phyloP scores from a whole-genome alignment of 768 basidiomycete genomes.

The Hysterangium stoloniferum region DNA sequence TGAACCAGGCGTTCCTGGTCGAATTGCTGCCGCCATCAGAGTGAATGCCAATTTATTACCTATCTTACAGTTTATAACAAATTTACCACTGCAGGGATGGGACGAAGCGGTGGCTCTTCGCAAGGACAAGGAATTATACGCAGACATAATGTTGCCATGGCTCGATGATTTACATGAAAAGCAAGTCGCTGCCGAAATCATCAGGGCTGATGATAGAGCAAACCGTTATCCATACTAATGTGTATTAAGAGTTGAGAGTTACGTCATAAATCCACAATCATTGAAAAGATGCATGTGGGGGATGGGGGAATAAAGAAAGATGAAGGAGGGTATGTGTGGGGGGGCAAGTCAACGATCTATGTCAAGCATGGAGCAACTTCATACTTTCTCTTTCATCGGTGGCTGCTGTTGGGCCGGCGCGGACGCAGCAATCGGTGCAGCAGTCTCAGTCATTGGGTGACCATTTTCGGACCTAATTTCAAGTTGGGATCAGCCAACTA shows the following conservation, averaged over 20 bases:
- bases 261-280: too few species aligned
- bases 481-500: too few species aligned
- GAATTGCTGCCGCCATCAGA: conserved; percentile 55
- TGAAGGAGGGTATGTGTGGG: too few species aligned
- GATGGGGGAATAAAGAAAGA: too few species aligned
- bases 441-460: neutral
- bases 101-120: conserved; percentile 7
- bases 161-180: conserved; percentile 29
- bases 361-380: neutral
- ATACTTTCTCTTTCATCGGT: neutral
- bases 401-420: neutral
- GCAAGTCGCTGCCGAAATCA: conserved; percentile 23
- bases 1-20: conserved; percentile 52
- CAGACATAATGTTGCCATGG: conserved; percentile 27
- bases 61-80: too few species aligned
- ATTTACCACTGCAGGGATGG: too few species aligned
- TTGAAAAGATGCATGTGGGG: too few species aligned
- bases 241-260: too few species aligned
- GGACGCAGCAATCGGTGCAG: neutral
- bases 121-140: conserved; percentile 26
- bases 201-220: conserved; percentile 12
- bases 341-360: too few species aligned
- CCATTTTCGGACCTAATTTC: conserved; percentile 9
- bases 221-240: conserved; percentile 4
- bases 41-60: conserved; percentile 29